These are phyloP conservation scores for Copromyces sp. DNA, from an alignment of 495 filamentous ascomycete genomes.

Conservation along the genomic window DNA sequence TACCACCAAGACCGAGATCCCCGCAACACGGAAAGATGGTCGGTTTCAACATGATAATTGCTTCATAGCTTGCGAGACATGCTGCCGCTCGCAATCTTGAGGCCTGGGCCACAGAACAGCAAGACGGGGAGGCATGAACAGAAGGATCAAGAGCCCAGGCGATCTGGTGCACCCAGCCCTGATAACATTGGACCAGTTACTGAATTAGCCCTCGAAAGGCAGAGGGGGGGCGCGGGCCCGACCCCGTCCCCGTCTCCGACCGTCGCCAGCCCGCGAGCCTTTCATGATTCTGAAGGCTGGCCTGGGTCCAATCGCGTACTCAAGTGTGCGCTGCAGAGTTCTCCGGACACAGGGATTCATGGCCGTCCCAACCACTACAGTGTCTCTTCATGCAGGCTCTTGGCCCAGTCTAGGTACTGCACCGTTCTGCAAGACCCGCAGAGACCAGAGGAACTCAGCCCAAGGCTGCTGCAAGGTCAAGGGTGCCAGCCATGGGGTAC, in stretches of 20 bases:
- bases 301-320: neutral
- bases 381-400: neutral
- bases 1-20: neutral
- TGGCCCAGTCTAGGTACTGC: neutral
- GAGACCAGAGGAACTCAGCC: neutral
- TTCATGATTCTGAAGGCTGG: neutral
- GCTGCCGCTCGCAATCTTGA: neutral
- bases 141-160: neutral
- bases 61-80: neutral
- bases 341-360: neutral
- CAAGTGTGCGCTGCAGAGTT: neutral
- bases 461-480: neutral
- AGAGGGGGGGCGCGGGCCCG: neutral
- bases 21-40: neutral
- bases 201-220: neutral
- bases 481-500: neutral
- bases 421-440: neutral
- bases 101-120: neutral
- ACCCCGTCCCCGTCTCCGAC: neutral
- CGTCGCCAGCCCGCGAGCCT: neutral
- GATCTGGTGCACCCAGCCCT: neutral
- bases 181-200: neutral
- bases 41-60: neutral
- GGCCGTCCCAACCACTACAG: neutral
- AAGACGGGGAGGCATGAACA: neutral